Base-by-base conservation (phyloP, 495 filamentous ascomycete genomes). In the Jackrogersella minutella region DNA sequence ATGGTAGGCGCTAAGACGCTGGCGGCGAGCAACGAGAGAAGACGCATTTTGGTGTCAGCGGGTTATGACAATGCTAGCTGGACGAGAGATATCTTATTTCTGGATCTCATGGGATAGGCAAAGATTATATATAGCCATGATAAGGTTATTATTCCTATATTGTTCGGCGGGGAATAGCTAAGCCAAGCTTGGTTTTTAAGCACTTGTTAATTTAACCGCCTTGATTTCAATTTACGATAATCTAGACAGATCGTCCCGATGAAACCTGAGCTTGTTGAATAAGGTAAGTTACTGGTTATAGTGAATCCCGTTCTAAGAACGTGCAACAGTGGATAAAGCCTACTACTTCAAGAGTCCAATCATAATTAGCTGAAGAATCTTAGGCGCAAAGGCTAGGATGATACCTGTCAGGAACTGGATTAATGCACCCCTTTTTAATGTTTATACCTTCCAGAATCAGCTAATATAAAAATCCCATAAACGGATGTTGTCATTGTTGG, bases 41-140 rank as follows among this genome's bases (percentile, higher is more conserved):
- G 50, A 19, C 64, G 76, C 78, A 80, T 80, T 69, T 69, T 72
- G n/a, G 36, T 21, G 31, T n/a, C 36, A 14, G n/a, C 46, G 49
- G 30, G 24, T n/a, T 9, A 21, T 30, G 33, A 37, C 2, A 28
- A n/a, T 53, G 31, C 8, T 17, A 47, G 5, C n/a, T 30, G 58
- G 57, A 53, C 24, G n/a, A 17, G 22, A 47, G 17, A 58, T 58
- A 3, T n/a, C n/a, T 8, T 0, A 17, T n/a, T 44, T 46, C 44
- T 24, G 5, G 31, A 44, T 34, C 22, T 60, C 26, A 9, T 46
- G 59, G 41, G 33, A 63, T 43, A 41, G 14, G 24, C 11, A 16
- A 17, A 37, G 44, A 50, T 17, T 46, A 49, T 64, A 52, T 61
- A 52, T 61, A 71, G 33, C 21, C 10, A 44, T 17, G 37, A 13